These are phyloP conservation scores for Psilocybe cubensis DNA, from an alignment of 768 basidiomycete species.

Conservation along the genomic window DNA sequence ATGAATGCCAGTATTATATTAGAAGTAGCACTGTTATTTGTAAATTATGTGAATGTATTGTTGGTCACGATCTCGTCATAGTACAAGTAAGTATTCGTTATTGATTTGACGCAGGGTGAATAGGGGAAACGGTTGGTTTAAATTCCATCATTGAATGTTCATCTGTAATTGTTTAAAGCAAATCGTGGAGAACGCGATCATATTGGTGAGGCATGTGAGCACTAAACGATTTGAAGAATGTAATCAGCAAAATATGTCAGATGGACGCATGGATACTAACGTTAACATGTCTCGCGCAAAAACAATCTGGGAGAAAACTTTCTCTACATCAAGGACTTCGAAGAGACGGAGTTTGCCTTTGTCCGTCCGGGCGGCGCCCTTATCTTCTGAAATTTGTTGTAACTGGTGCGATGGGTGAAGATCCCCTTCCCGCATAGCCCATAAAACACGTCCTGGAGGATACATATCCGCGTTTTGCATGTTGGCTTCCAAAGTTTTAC, in stretches of 20 bases:
- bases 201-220: constrained; percentile 85
- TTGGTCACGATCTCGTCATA: too few relatives aligned
- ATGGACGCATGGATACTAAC: constrained; percentile 38
- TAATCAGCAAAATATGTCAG: constrained; percentile 8
- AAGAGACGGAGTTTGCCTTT: constrained; percentile 70
- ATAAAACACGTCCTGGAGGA: constrained; percentile 78
- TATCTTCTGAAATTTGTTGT: constrained; percentile 14
- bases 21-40: too few relatives aligned
- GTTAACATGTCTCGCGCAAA: constrained; percentile 85
- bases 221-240: constrained; percentile 40
- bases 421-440: constrained; percentile 78
- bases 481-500: constrained; percentile 85
- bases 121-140: too few relatives aligned
- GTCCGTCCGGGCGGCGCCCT: neutral
- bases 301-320: constrained; percentile 79
- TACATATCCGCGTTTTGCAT: constrained; percentile 76
- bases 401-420: constrained; percentile 61
- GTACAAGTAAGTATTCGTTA: too few relatives aligned
- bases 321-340: constrained; percentile 76
- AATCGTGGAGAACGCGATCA: constrained; percentile 72
- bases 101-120: too few relatives aligned
- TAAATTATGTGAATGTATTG: too few relatives aligned
- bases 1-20: too few relatives aligned
- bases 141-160: too few relatives aligned
- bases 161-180: constrained; percentile 53